Evolutionary conservation across 305 asterid species (phyloP).

Genomic region (Fraxinus xanthoxyloides): DNA sequence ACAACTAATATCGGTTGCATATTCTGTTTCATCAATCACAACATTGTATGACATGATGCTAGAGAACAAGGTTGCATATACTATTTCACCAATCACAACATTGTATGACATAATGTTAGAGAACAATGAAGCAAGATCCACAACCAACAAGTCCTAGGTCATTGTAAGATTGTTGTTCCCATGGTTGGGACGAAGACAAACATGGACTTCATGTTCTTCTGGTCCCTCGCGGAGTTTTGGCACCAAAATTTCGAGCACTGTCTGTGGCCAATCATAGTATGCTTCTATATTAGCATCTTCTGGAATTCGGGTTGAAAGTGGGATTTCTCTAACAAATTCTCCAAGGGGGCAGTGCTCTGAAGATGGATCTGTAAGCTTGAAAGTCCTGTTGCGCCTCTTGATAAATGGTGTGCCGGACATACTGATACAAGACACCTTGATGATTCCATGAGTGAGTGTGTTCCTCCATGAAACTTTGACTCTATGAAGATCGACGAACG

Average conservation of each 20-base stretch:
- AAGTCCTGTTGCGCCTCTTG: constrained; percentile 43
- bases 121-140: not conserved
- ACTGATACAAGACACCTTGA: constrained; percentile 44
- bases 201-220: constrained; percentile 57
- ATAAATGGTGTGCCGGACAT: constrained; percentile 34
- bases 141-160: constrained; percentile 25
- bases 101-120: not conserved
- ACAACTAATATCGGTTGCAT: not conserved
- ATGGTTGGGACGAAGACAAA: constrained; percentile 45
- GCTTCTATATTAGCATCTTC: constrained; percentile 56
- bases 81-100: too few species aligned
- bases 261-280: constrained; percentile 40
- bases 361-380: constrained; percentile 43
- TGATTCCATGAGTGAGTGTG: constrained; percentile 41
- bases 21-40: not conserved
- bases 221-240: constrained; percentile 48
- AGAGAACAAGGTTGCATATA: too few species aligned
- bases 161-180: constrained; percentile 39
- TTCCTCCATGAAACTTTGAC: constrained; percentile 55
- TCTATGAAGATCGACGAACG: constrained; percentile 46
- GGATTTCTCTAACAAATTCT: constrained; percentile 48
- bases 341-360: constrained; percentile 53
- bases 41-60: not conserved
- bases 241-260: constrained; percentile 46
- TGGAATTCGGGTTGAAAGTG: constrained; percentile 48